Base-by-base conservation (phyloP, 768 basidiomycete genomes). In the Amanita pallidorosea region DNA sequence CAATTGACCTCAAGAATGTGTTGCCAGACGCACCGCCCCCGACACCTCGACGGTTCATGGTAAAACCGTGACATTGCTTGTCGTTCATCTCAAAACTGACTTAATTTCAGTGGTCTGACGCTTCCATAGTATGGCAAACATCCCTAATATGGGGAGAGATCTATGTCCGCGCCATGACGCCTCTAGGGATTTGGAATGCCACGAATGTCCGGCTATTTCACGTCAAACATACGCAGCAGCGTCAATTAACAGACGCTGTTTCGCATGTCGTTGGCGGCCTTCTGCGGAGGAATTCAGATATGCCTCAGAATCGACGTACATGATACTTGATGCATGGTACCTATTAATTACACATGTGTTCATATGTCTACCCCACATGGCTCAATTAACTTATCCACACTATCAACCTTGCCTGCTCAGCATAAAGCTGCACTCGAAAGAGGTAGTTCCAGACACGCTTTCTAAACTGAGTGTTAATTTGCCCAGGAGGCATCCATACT, bases 111-210 rank as follows among this genome's bases (percentile, higher is more conserved):
- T 96, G 93, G 93, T 88, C 92, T 11, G 88, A 93, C 57, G 84
- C 89, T 1, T 93, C 91, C 2, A 73, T 87, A 53, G 76, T 93
- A 15, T 97, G 96, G 95, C 73, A 95, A 34, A 88, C 92, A 4
- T 92, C 89, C 1, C 68, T 97, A 48, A 83, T 94, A 18, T 99
- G 95, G 93, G 94, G 96, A 36, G 90, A 94, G 62, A 79, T 95
- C 17, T 99, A 94, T 61, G 86, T 96, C 18, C 83, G 86, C 43
- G 87, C 84, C 5, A 87, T 94, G 80, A 79, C 83, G 1, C 86
- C 87, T 1, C 70, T 92, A 20, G 89, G 88, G 11, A 80, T 94
- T 38, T 97, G 94, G 92, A 89, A 88, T 57, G 78, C 81, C 17
- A 96, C 93, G 12, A 85, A 81, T 45, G 90, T 96, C 25, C 81